These are phyloP conservation scores for Triticum dicoccoides DNA, from an alignment of 176 grass and related monocot genomes.

Conservation along the genomic window DNA sequence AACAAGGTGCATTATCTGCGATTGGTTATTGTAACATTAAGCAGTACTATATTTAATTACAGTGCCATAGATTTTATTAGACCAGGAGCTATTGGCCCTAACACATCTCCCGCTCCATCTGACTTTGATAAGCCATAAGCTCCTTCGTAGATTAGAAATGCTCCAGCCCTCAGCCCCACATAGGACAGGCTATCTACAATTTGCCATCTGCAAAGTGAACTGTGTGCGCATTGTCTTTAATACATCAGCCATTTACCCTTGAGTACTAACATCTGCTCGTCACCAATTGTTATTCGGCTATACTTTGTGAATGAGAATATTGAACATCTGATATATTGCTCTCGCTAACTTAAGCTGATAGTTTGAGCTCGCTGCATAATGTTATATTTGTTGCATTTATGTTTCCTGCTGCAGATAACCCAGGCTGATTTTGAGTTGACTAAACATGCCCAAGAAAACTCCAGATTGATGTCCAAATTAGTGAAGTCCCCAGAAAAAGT, in stretches of 20 bases:
- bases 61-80: not conserved
- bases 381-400: not conserved
- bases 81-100: not conserved
- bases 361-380: conserved; percentile 1
- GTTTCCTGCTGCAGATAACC: conserved; percentile 14
- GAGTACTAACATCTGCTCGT: not conserved
- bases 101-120: not conserved
- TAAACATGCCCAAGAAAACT: conserved; percentile 73
- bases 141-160: not conserved
- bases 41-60: not conserved
- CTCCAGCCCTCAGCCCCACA: not conserved
- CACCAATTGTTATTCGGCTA: not conserved
- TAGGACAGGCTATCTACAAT: not conserved
- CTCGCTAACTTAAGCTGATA: not conserved
- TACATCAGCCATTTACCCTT: not conserved
- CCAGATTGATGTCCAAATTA: conserved; percentile 56
- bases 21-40: not conserved
- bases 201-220: conserved; percentile 11
- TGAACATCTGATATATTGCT: not conserved
- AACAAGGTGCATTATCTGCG: not conserved
- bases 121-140: conserved; percentile 11
- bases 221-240: not conserved
- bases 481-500: conserved; percentile 87
- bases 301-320: conserved; percentile 6
- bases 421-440: conserved; percentile 16